Evolutionary conservation across 2,329 filamentous ascomycete species (phyloP), one percentile per base, ranked within the genome.

Genomic region (Cladosporium austrohemisphaericum): DNA sequence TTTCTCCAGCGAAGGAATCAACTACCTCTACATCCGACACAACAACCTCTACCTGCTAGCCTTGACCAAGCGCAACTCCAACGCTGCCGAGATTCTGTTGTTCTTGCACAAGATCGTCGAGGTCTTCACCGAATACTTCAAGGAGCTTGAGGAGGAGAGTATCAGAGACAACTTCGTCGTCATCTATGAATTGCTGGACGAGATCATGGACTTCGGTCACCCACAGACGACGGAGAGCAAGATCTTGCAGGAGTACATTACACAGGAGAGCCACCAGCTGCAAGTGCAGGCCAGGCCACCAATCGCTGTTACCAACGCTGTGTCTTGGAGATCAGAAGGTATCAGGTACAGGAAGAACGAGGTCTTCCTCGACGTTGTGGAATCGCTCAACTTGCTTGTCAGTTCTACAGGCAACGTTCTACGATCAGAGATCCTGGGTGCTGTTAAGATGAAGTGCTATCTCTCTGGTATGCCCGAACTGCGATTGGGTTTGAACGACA

Each of bases 161-260:
- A 98, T 98, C 68, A 84, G 93, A 61, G 93, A 98, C 76, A 98
- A 98, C 76, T 98, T 98, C 67, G 93, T 98, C 69, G 84, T 98
- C 66, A 98, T 98, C 65, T 98, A 98, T 77, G 93, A 98, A 72
- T 74, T 98, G 54, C 81, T 98, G 55, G 93, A 98, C 67, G 93
- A 98, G 76, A 98, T 98, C 93, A 98, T 98, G 93, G 93, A 98
- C 72, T 98, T 98, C 76, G 93, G 93, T 56, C 96, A 98, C 69
- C 93, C 93, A 5, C 93, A 98, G 71, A 98, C 93, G 8, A 98
- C 93, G 58, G 93, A 98, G 71, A 88, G 83, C 69, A 98, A 98
- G 80, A 98, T 98, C 68, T 76, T 98, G 53, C 93, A 98, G 71
- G 93, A 98, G 76, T 83, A 73, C 61, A 98, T 98, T 68, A 98